These are phyloP conservation scores for Geotrichum histeridarum DNA, from an alignment of 1,139 yeast species.

Conservation along the genomic window DNA sequence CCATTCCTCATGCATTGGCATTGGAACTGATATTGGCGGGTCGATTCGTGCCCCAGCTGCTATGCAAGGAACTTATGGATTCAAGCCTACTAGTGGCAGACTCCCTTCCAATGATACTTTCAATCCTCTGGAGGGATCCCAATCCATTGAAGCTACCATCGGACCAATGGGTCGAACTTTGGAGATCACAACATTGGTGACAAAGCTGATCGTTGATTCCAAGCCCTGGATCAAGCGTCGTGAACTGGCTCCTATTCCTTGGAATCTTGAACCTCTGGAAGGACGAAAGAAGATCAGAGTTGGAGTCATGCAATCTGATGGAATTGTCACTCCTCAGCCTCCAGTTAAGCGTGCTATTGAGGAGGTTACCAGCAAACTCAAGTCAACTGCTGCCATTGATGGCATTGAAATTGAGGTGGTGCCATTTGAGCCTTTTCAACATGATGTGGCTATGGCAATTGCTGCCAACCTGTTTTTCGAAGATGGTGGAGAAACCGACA, in stretches of 20 bases:
- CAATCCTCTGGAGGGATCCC: conserved; percentile 45
- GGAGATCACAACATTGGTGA: conserved; percentile 54
- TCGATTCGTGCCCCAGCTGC: conserved; percentile 55
- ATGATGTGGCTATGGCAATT: conserved; percentile 37
- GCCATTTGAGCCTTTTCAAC: conserved; percentile 43
- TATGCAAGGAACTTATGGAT: conserved; percentile 50
- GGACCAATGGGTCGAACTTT: conserved; percentile 49
- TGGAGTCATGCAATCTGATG: conserved; percentile 37
- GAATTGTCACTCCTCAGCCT: conserved; percentile 44
- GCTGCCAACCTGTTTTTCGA: conserved; percentile 43
- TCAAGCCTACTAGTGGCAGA: conserved; percentile 48
- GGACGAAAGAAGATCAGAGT: conserved; percentile 36
- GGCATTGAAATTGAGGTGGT: conserved; percentile 38
- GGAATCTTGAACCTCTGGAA: conserved; percentile 41
- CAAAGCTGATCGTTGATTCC: conserved; percentile 48
- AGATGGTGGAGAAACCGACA: conserved; percentile 46
- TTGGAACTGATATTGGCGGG: conserved; percentile 66
- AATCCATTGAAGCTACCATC: conserved; percentile 41
- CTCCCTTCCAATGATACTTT: conserved; percentile 41
- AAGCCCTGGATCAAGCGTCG: conserved; percentile 57
- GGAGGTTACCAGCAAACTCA: conserved; percentile 33
- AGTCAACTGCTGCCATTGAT: conserved; percentile 24
- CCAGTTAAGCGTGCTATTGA: conserved; percentile 46
- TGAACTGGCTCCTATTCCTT: conserved; percentile 44
- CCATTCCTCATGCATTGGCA: conserved; percentile 48